Evolutionary conservation across 805 yeast genomes (phyloP).

Genomic region (Komagataella populi): DNA sequence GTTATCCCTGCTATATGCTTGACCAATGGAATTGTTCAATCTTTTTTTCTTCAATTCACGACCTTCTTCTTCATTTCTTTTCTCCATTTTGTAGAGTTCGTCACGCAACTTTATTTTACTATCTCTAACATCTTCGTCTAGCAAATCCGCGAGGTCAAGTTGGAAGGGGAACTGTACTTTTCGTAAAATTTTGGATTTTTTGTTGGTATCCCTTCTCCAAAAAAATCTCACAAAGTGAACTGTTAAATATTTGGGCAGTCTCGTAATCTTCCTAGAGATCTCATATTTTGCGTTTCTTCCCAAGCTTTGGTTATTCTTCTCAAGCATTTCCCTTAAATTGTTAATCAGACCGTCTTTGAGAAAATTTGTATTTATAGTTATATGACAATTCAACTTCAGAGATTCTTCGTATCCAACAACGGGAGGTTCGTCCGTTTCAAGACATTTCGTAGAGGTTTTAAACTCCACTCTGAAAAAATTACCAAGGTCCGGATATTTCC

Average conservation of each 20-base stretch:
- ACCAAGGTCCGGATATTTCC: constrained; percentile 36
- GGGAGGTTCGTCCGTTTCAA: constrained; percentile 37
- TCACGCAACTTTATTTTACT: constrained; percentile 66
- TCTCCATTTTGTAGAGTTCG: constrained; percentile 60
- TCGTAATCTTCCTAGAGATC: constrained; percentile 45
- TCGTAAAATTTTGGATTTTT: constrained; percentile 87
- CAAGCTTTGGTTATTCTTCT: constrained; percentile 61
- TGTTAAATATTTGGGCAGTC: constrained; percentile 77
- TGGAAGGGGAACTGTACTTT: constrained; percentile 93
- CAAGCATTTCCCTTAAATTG: constrained; percentile 64
- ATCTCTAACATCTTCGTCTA: constrained; percentile 62
- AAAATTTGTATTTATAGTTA: constrained; percentile 73
- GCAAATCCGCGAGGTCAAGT: constrained; percentile 73
- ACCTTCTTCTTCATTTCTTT: constrained; percentile 55
- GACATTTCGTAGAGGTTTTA: constrained; percentile 49
- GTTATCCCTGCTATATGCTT: constrained; percentile 33
- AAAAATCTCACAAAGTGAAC: constrained; percentile 91
- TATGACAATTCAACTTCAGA: constrained; percentile 78
- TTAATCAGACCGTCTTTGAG: constrained; percentile 71
- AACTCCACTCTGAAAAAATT: constrained; percentile 53
- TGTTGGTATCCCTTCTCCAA: constrained; percentile 87
- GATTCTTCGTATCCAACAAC: constrained; percentile 38
- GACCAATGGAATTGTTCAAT: constrained; percentile 12
- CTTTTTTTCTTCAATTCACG: constrained; percentile 61
- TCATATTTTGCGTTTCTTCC: constrained; percentile 62